Base-by-base conservation (phyloP, 2,329 filamentous ascomycete species). In the Lachnum nothofagi region DNA sequence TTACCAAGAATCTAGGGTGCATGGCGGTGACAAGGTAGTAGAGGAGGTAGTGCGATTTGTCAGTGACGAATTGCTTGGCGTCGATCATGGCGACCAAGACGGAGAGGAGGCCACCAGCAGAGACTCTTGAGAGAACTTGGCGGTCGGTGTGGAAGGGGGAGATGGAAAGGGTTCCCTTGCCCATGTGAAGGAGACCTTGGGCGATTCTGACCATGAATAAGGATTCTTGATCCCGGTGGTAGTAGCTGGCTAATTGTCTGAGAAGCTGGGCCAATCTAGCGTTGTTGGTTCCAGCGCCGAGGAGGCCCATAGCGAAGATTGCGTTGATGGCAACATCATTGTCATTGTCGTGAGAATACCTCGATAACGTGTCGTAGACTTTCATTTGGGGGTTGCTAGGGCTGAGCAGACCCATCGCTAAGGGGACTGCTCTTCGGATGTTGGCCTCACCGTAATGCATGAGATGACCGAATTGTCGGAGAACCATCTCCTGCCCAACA, bases 301-400 rank as follows among this genome's bases (percentile, higher is more conserved):
- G 78, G 51, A 98, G 84, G 70, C 93, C 93, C 93, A 98, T 98
- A 59, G 93, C 91, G 65, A 98, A 98, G 66, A 98, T 98, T 63
- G 93, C 90, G 66, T 97, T 98, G 70, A 98, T 87, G 33, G 93
- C 93, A 40, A 98, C 93, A 63, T 98, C 93, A 54, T 91, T 94
- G 72, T 98, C 93, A 60, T 93, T 98, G 73, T 98, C 93, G 78
- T 98, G 93, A 56, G 87, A 94, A 78, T 98, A 98, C 65, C 93
- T 80, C 44, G 93, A 98, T 9, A 98, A 76, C 0, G 93, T 98
- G 68, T 98, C 93, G 73, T 98, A 98, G 41, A 98, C 88, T 77
- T 97, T 98, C 91, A 98, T 98, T 68, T 98, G 94, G 9, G 93
- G 93, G 73, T 98, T 98, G 72, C 90, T 96, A 10, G 94, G 89